Percentiles rank a stretch among this genome's conserved stretches.
phyloP scores from a whole-genome alignment of 2,329 filamentous ascomycete genomes.

The Fusarium sarcochroum region DNA sequence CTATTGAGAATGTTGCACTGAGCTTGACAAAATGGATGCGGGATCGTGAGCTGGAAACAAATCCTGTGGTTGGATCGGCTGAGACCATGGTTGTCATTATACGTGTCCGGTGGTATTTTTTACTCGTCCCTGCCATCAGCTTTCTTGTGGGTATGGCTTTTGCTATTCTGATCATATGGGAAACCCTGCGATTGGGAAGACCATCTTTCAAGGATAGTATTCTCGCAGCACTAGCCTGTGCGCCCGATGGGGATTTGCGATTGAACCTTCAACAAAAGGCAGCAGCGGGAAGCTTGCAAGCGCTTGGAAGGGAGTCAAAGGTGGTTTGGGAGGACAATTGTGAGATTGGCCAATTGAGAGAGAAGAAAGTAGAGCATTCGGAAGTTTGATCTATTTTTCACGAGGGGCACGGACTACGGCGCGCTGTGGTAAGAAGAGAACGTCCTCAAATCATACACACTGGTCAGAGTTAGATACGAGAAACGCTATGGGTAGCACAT shows the following conservation, averaged over 20 bases:
- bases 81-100: not conserved
- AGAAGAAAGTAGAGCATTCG: not conserved
- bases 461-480: no score
- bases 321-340: not conserved
- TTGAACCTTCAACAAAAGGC: not conserved
- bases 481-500: no score
- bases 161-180: not conserved
- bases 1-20: slow-evolving; percentile 8
- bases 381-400: not conserved
- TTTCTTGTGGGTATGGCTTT: not conserved
- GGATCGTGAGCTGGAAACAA: not conserved
- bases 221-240: slow-evolving; percentile 5
- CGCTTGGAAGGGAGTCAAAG: not conserved
- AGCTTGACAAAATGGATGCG: slow-evolving; percentile 35
- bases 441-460: no score
- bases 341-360: not conserved
- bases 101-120: slow-evolving; percentile 9
- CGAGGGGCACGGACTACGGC: no score
- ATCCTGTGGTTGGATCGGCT: not conserved
- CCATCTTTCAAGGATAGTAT: slow-evolving; percentile 7
- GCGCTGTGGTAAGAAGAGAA: no score
- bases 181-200: not conserved
- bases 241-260: not conserved
- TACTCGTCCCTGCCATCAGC: not conserved
- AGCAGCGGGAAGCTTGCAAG: not conserved